Base-by-base conservation (phyloP, 2,329 filamentous ascomycete species). In the Tolypocladium paradoxum region DNA sequence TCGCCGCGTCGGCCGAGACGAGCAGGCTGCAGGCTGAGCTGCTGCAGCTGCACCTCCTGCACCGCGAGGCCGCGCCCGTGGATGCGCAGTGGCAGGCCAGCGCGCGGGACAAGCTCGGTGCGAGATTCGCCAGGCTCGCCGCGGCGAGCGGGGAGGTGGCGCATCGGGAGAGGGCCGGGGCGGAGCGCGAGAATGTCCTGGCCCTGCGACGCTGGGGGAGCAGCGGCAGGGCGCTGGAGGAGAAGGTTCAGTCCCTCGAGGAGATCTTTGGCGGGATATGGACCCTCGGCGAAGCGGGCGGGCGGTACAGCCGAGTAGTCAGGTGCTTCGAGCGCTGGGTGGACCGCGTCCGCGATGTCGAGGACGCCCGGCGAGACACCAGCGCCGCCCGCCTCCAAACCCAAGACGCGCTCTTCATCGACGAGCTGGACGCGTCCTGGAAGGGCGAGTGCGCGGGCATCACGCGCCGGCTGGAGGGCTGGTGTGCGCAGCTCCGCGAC, bases 1-100 rank as follows among this genome's bases (percentile, higher is more conserved):
- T 84, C 16, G 79, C 79, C 51, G 69, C 78, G 31, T 78, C 78
- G 1, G 79, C 77, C 50, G 80, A 83, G 65, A 82, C 75, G 8
- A 73, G 72, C 49, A 76, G 74, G 37, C 69, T 84, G 7, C 84
- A 87, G 64, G 77, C 82, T 2, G 81, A 85, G 62, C 73, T 88
- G 2, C 70, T 88, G 27, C 83, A 86, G 61, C 71, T 87, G 8
- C 81, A 84, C 49, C 69, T 87, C 8, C 65, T 88, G 24, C 83
- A 87, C 64, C 76, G 77, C 57, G 76, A 77, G 51, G 76, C 78
- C 4, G 66, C 65, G 2, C 56, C 63, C 3, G 74, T 75, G 0
- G 63, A 72, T 1, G 60, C 63, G 4, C 68, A 75, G 52, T 87
- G 83, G 81, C 74, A 76, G 55, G 73, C 68, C 2, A 83, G 78